A percentile compares a stretch with the other conserved stretches of the same genome.
These are phyloP conservation scores for Colletotrichum zoysiae DNA, from an alignment of 2,329 filamentous ascomycete species.

Conservation along the genomic window DNA sequence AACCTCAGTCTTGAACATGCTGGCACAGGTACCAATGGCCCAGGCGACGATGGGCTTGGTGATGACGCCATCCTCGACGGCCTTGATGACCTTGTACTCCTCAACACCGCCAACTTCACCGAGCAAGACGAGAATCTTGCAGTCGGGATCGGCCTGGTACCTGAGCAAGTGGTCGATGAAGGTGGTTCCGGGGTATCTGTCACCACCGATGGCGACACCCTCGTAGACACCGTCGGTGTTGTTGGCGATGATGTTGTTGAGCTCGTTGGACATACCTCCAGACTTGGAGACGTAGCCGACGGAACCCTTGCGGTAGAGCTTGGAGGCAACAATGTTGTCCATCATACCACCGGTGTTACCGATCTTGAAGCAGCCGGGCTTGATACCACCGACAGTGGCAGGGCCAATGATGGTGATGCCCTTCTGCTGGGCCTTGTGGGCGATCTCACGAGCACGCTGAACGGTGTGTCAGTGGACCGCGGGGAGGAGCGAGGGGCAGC, in stretches of 20 bases:
- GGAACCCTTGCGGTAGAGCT: conserved; percentile 99
- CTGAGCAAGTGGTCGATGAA: conserved; percentile 99
- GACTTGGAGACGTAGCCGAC: conserved; percentile 99
- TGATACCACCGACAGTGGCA: conserved; percentile 98
- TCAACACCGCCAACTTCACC: conserved; percentile 99
- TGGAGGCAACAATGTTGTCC: conserved; percentile 99
- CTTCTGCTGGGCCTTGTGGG: conserved; percentile 97
- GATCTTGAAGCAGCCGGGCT: conserved; percentile 99
- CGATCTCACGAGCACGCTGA: conserved; percentile 95
- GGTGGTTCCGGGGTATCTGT: conserved; percentile 97
- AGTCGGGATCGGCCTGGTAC: conserved; percentile 96
- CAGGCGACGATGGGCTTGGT: conserved; percentile 99
- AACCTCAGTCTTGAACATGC: conserved; percentile 99
- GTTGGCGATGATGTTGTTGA: conserved; percentile 99
- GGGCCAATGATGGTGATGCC: conserved; percentile 99
- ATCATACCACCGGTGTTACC: conserved; percentile 99
- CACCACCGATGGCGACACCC: conserved; percentile 99
- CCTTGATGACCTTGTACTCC: conserved; percentile 99
- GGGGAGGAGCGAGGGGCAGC: background rate
- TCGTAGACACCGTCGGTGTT: conserved; percentile 98
- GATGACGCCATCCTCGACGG: conserved; percentile 92
- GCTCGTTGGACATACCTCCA: conserved; percentile 99
- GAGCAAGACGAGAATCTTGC: conserved; percentile 96
- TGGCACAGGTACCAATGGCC: conserved; percentile 99
- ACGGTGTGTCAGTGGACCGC: conserved; percentile 41